phyloP scores from a whole-genome alignment of 2,329 filamentous ascomycete genomes.

The Xylariales sp. region DNA sequence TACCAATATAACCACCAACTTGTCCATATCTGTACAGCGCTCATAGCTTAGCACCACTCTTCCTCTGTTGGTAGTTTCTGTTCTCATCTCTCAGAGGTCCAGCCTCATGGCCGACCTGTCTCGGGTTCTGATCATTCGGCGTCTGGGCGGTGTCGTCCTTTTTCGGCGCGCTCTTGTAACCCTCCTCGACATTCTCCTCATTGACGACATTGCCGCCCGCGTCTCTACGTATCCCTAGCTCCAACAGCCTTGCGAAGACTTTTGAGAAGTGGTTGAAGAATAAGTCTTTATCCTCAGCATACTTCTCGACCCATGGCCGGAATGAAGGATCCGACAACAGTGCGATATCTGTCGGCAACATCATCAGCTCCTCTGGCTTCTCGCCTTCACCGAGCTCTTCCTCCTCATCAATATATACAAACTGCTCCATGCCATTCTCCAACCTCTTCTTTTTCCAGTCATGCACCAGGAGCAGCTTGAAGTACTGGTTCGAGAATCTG shows the following conservation, averaged over 20 bases:
- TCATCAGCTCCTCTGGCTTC: constrained; percentile 59
- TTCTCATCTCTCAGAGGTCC: constrained; percentile 4
- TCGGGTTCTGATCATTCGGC: background rate
- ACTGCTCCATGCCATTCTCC: constrained; percentile 36
- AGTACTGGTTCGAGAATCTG: constrained; percentile 34
- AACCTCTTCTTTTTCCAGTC: constrained; percentile 24
- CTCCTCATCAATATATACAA: constrained; percentile 55
- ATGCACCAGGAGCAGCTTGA: constrained; percentile 27
- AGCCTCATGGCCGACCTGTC: constrained; percentile 6
- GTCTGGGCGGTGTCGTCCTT: constrained; percentile 5
- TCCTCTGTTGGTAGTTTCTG: constrained; percentile 5
- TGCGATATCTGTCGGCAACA: constrained; percentile 61
- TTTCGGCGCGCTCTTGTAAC: constrained; percentile 8
- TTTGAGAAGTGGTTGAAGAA: constrained; percentile 7
- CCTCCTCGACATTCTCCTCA: constrained; percentile 5
- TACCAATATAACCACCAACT: no score
- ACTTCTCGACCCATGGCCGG: constrained; percentile 46
- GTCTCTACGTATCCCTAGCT: constrained; percentile 5
- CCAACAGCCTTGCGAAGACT: constrained; percentile 6
- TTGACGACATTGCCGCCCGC: constrained; percentile 5
- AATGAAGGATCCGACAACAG: constrained; percentile 50
- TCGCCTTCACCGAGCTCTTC: constrained; percentile 39
- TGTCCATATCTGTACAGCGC: no score
- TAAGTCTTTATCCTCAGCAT: constrained; percentile 7
- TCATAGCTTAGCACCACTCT: constrained; percentile 4